A percentile compares a stretch with the other conserved stretches of the same genome.
These are phyloP conservation scores for Emergomyces africanus DNA, from an alignment of 2,329 filamentous ascomycete genomes.

Conservation along the genomic window DNA sequence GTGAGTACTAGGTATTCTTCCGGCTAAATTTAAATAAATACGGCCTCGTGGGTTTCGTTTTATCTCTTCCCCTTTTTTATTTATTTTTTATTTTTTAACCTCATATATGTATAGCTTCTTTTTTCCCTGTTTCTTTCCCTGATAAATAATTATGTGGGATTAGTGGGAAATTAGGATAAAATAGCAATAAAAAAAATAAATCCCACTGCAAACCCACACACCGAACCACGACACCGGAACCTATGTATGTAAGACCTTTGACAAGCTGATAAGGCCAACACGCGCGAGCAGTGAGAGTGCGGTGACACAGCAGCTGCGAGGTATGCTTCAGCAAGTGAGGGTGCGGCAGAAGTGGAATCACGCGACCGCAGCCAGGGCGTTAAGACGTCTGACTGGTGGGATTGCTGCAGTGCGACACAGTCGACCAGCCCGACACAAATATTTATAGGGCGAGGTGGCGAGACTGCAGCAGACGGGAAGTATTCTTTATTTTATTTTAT, in stretches of 20 bases:
- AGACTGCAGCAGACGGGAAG: neutral
- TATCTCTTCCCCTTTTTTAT: no score
- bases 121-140: no score
- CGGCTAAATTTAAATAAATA: no score
- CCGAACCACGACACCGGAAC: neutral
- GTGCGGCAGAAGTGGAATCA: neutral
- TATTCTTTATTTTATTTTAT: no score
- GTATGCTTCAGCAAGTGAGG: neutral
- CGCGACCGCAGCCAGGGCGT: slow-evolving; percentile 3
- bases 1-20: no score
- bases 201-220: neutral
- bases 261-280: slow-evolving; percentile 1
- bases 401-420: neutral
- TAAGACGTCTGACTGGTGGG: neutral
- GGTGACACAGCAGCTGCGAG: slow-evolving; percentile 2
- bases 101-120: no score
- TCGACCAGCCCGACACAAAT: neutral
- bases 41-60: no score
- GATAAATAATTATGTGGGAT: no score
- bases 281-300: neutral
- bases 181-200: neutral
- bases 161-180: no score
- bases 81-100: no score
- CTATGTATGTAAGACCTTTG: neutral
- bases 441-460: neutral